Base-by-base conservation (phyloP, 306 rosid genomes). In the Lathyrus tuberosus region DNA sequence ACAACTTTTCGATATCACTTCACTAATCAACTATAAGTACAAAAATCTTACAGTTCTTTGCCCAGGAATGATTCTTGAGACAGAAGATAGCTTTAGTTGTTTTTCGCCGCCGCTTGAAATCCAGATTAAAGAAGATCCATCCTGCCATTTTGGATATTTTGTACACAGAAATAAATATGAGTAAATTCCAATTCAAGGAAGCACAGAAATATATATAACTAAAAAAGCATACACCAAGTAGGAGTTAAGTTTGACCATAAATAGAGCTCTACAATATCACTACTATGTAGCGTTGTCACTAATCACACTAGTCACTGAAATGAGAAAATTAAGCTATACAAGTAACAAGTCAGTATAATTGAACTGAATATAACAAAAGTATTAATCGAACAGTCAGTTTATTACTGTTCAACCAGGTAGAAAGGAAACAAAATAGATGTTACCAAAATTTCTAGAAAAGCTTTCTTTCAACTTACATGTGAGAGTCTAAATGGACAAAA, bases 401-500 rank as follows among this genome's bases (percentile, higher is more conserved):
- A 58, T 31, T 24, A 52, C 8, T 35, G 18, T 72, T 54, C 66
- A 77, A 76, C 60, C 22, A 47, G 49, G 62, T 13, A 62, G 64
- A 46, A 67, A 66, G 40, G 10, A 13, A 46, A 11, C 6, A 3
- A 54, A 43, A 12, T 61, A 67, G 67, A 69, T 58, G 35, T 57
- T 73, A 43, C 24, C 42, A 28, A 65, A 65, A 38, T 52, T 67
- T 31, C 46, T 17, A 69, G 48, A 51, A 77, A 16, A 56, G 69
- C 47, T 74, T 52, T 72, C 40, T 79, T 37, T 43, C 65, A 75
- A 84, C 92, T 85, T 83, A 94, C 99, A 81, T 65, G 79, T 48
- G 97, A 94, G 77, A 91, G 90, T 83, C 89, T 86, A 83, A 94
- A 87, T 10, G 95, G 91, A 78, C 89, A 94, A 81, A 91, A 94